Percentiles rank a stretch among this genome's conserved stretches.
These are phyloP conservation scores for Corymbia maculata DNA, from an alignment of 345 rosid genomes.

Conservation along the genomic window DNA sequence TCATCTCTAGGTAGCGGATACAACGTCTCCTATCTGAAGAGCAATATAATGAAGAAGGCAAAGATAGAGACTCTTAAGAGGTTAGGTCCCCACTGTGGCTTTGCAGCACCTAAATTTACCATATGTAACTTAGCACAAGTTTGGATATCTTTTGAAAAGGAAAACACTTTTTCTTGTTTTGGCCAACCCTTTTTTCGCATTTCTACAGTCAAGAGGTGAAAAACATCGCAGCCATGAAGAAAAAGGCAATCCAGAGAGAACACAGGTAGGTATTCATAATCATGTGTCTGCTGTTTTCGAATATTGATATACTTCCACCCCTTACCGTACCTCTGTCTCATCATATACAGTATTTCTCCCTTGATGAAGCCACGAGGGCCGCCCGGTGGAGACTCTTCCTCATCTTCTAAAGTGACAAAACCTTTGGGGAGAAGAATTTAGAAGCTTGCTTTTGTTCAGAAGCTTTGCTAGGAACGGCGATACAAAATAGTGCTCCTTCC, in stretches of 20 bases:
- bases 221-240: slow-evolving; percentile 63
- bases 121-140: neutral
- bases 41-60: slow-evolving; percentile 90
- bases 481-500: neutral
- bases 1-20: slow-evolving; percentile 44
- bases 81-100: slow-evolving; percentile 8
- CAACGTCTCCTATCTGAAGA: slow-evolving; percentile 50
- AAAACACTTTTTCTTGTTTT: no score
- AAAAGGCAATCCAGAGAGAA: slow-evolving; percentile 46
- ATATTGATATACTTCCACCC: neutral
- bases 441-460: neutral
- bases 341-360: slow-evolving; percentile 12
- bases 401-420: slow-evolving; percentile 23
- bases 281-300: neutral
- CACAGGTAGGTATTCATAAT: slow-evolving; percentile 55
- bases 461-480: neutral
- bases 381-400: slow-evolving; percentile 12
- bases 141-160: neutral
- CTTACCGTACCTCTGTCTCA: neutral
- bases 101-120: neutral
- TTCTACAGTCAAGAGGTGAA: slow-evolving; percentile 69
- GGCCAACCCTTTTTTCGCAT: neutral
- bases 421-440: slow-evolving; percentile 8
- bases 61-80: slow-evolving; percentile 69
- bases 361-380: slow-evolving; percentile 1